Conservation (phyloP, 495 filamentous ascomycete genomes). For the Aspergillus mulundensis region DNA sequence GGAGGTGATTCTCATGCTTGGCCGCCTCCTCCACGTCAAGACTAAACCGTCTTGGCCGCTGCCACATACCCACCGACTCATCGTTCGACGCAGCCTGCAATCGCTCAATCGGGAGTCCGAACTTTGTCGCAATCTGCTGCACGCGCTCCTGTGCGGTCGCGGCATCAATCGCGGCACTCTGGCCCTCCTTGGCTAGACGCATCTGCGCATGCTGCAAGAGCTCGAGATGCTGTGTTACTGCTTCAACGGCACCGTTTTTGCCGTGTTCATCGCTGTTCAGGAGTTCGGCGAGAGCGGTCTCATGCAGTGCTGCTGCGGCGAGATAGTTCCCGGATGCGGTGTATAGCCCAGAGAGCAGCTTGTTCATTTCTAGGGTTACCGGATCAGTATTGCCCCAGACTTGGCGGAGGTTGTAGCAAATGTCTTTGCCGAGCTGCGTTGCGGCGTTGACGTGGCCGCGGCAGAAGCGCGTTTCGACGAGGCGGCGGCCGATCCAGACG, state of each 20-base stretch:
- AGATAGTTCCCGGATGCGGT: constrained; percentile 45
- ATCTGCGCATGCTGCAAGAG: constrained; percentile 44
- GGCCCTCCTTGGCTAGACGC: constrained; percentile 24
- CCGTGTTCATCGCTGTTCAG: constrained; percentile 43
- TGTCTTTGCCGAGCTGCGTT: constrained; percentile 53
- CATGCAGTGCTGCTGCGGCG: constrained; percentile 52
- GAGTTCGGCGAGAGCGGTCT: constrained; percentile 47
- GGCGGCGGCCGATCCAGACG: constrained; percentile 52
- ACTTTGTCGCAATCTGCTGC: constrained; percentile 30
- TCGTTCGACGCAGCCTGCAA: constrained; percentile 22
- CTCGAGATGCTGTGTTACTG: constrained; percentile 45
- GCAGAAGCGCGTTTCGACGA: constrained; percentile 55
- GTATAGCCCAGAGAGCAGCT: constrained; percentile 53
- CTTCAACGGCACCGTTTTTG: constrained; percentile 26
- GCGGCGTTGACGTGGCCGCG: constrained; percentile 40
- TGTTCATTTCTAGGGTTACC: constrained; percentile 51
- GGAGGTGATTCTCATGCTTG: constrained; percentile 34
- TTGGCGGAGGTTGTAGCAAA: constrained; percentile 61
- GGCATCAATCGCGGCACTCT: constrained; percentile 18
- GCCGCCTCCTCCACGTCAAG: constrained; percentile 37
- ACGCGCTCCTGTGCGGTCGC: constrained; percentile 27
- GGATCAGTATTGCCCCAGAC: constrained; percentile 52
- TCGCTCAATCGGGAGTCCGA: constrained; percentile 27
- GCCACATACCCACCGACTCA: constrained; percentile 35
- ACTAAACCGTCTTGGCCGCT: constrained; percentile 37